Evolutionary conservation across 1,284 basidiomycete genomes (phyloP).

Genomic region (Tilletia setariae): DNA sequence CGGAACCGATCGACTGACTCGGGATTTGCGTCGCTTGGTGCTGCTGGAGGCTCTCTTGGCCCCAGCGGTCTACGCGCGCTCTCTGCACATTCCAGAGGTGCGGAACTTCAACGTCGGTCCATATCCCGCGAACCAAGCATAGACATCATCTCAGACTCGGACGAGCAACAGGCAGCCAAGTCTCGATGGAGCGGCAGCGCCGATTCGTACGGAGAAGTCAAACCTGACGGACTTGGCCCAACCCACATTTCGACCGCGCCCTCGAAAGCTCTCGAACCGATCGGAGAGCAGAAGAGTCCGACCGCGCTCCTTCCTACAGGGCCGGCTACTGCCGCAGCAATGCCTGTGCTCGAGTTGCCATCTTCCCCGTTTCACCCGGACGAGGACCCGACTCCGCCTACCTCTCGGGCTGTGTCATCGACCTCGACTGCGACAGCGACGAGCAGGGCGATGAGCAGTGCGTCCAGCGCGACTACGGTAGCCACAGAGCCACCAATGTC

Average conservation of each 20-base stretch:
- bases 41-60: slow-evolving; percentile 7
- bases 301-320: not conserved
- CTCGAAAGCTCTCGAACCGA: slow-evolving; percentile 5
- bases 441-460: not conserved
- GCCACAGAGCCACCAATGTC: not conserved
- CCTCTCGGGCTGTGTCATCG: not conserved
- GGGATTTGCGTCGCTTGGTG: not conserved
- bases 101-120: not conserved
- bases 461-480: not conserved
- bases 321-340: not conserved
- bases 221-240: not conserved
- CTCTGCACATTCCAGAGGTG: not conserved
- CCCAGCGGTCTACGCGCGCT: not conserved
- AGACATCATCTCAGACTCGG: not conserved
- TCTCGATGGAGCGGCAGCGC: too few species aligned
- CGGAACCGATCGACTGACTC: slow-evolving; percentile 17
- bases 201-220: not conserved
- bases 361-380: not conserved
- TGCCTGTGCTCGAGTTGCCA: not conserved
- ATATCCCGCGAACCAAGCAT: slow-evolving; percentile 11
- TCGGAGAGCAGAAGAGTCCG: slow-evolving; percentile 18
- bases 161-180: not conserved
- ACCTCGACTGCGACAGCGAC: not conserved
- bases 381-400: not conserved
- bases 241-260: not conserved